These are phyloP conservation scores for Penicillium freii DNA, from an alignment of 2,329 filamentous ascomycete genomes.

Conservation along the genomic window DNA sequence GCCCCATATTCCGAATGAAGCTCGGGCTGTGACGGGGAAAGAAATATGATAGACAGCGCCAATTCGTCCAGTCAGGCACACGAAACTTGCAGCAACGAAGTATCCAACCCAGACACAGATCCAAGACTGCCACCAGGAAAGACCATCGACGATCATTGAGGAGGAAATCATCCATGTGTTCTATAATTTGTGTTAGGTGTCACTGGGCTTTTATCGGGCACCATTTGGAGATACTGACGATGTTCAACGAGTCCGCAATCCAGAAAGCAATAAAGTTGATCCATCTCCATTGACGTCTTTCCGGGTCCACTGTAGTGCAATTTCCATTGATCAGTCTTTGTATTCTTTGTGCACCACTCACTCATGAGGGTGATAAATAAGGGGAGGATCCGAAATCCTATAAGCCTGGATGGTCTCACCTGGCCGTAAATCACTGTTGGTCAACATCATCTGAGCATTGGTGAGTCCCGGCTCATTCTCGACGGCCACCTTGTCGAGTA, in stretches of 20 bases:
- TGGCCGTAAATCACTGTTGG: slow-evolving; percentile 75
- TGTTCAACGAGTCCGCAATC: slow-evolving; percentile 82
- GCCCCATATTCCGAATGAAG: slow-evolving; percentile 87
- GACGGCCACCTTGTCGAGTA: slow-evolving; percentile 64
- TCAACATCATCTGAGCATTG: slow-evolving; percentile 78
- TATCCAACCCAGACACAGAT: slow-evolving; percentile 88
- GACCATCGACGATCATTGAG: slow-evolving; percentile 71
- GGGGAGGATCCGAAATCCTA: neutral
- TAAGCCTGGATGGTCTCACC: slow-evolving; percentile 36
- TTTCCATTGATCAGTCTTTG: neutral
- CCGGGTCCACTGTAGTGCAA: slow-evolving; percentile 64
- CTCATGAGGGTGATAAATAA: neutral
- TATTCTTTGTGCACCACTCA: neutral
- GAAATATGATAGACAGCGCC: slow-evolving; percentile 85
- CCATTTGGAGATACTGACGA: slow-evolving; percentile 45
- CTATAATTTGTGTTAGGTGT: slow-evolving; percentile 31
- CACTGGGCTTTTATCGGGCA: neutral
- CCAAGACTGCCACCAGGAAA: slow-evolving; percentile 92
- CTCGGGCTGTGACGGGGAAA: slow-evolving; percentile 75
- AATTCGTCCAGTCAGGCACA: slow-evolving; percentile 76
- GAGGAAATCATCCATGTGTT: slow-evolving; percentile 95
- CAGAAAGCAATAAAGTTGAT: slow-evolving; percentile 90
- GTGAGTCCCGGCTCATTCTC: slow-evolving; percentile 73
- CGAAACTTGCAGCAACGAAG: slow-evolving; percentile 70
- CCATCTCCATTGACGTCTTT: slow-evolving; percentile 75